These are phyloP conservation scores for Fusarium tupiense DNA, from an alignment of 2,329 filamentous ascomycete species.

Conservation along the genomic window DNA sequence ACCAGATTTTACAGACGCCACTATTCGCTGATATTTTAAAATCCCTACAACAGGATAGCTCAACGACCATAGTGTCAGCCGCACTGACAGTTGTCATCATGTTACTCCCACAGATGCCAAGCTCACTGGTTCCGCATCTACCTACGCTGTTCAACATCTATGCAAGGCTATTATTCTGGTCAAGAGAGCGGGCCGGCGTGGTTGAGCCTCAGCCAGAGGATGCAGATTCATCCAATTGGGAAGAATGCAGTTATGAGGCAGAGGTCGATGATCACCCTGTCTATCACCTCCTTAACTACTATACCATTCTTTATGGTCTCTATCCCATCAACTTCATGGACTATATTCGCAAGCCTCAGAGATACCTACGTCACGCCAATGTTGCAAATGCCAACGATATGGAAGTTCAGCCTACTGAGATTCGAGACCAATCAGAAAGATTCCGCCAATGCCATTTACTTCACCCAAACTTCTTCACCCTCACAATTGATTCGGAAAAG, in stretches of 20 bases:
- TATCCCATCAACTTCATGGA: conserved; percentile 89
- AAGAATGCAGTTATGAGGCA: conserved; percentile 69
- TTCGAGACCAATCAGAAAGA: conserved; percentile 77
- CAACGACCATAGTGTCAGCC: conserved; percentile 78
- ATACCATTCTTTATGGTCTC: conserved; percentile 83
- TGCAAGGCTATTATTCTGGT: conserved; percentile 82
- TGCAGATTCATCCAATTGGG: conserved; percentile 63
- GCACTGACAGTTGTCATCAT: conserved; percentile 81
- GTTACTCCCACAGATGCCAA: conserved; percentile 84
- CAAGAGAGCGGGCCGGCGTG: conserved; percentile 60
- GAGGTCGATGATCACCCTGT: conserved; percentile 70
- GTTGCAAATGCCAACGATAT: conserved; percentile 76
- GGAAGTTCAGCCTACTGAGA: conserved; percentile 81
- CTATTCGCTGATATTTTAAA: conserved; percentile 77
- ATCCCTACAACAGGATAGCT: conserved; percentile 81
- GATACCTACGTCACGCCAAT: conserved; percentile 78
- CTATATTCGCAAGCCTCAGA: conserved; percentile 84
- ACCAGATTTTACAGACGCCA: conserved; percentile 76
- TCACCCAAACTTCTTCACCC: conserved; percentile 85
- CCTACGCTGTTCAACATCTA: conserved; percentile 85
- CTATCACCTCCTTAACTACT: conserved; percentile 77
- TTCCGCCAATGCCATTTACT: conserved; percentile 78
- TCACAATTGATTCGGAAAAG: conserved; percentile 83
- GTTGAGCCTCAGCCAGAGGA: conserved; percentile 53
- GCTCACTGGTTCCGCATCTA: conserved; percentile 73